Percentiles rank a stretch among this genome's conserved stretches.
phyloP scores from a whole-genome alignment of 805 yeast genomes.

The Millerozyma acaciae region DNA sequence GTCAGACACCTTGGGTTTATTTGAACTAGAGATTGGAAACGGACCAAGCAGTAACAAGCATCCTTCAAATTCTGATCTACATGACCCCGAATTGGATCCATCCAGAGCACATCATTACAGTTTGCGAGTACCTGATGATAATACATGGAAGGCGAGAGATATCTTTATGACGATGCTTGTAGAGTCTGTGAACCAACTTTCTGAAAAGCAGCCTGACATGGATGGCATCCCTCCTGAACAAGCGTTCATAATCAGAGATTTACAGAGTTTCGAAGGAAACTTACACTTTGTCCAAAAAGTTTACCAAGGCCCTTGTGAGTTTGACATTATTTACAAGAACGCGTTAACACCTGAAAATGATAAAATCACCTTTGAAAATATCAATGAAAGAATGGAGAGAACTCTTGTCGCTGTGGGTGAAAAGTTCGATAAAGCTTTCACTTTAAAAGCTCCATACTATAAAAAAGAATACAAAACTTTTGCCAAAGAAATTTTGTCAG shows the following conservation, averaged over 20 bases:
- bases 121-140: constrained; percentile 64
- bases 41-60: constrained; percentile 46
- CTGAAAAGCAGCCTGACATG: constrained; percentile 21
- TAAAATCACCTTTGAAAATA: constrained; percentile 32
- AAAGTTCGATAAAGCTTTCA: constrained; percentile 50
- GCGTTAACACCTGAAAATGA: constrained; percentile 37
- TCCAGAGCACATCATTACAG: constrained; percentile 61
- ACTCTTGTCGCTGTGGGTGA: constrained; percentile 41
- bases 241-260: constrained; percentile 53
- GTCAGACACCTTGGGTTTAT: constrained; percentile 64
- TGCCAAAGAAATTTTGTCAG: constrained; percentile 77
- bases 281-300: constrained; percentile 75
- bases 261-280: constrained; percentile 64
- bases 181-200: constrained; percentile 56
- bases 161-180: constrained; percentile 65
- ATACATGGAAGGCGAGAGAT: constrained; percentile 76
- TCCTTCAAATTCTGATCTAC: constrained; percentile 26
- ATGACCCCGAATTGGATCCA: constrained; percentile 51
- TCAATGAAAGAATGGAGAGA: constrained; percentile 30
- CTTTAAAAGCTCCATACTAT: constrained; percentile 53
- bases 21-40: constrained; percentile 56
- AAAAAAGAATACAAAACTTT: constrained; percentile 44
- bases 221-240: constrained; percentile 44
- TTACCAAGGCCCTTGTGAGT: constrained; percentile 71
- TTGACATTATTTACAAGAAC: constrained; percentile 60